Conservation (phyloP, 192 early-diverging fungal genomes). For the Chytriomyces hyalinus region DNA sequence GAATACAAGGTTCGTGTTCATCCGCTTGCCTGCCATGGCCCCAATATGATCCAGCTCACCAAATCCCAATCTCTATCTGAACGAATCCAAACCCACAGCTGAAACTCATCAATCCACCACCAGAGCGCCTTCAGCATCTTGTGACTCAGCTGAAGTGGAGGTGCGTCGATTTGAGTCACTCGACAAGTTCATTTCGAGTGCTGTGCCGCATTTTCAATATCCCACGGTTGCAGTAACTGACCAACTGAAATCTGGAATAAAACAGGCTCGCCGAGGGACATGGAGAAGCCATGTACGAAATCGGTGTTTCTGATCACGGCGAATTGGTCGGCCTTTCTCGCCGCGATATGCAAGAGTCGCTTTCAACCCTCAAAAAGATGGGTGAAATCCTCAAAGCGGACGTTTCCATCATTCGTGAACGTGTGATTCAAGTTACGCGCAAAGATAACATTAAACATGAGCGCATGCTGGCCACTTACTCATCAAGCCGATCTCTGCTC, state of each 20-base stretch:
- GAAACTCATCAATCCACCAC: slow-evolving; percentile 67
- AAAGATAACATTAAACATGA: slow-evolving; percentile 14
- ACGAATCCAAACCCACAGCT: slow-evolving; percentile 55
- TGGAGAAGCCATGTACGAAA: slow-evolving; percentile 86
- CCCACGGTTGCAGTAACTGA: background rate
- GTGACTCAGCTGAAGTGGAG: slow-evolving; percentile 93
- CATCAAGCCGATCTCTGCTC: slow-evolving; percentile 5
- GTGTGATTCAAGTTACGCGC: slow-evolving; percentile 38
- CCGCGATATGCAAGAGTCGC: slow-evolving; percentile 63
- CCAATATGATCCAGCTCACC: background rate
- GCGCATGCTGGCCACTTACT: slow-evolving; percentile 15
- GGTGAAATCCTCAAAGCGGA: slow-evolving; percentile 67
- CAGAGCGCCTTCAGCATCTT: slow-evolving; percentile 80
- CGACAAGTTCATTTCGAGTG: background rate
- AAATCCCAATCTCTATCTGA: background rate
- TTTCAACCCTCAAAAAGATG: slow-evolving; percentile 71
- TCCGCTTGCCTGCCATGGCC: slow-evolving; percentile 6
- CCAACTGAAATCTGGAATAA: background rate
- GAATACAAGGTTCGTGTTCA: slow-evolving; percentile 77
- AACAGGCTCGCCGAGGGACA: slow-evolving; percentile 77
- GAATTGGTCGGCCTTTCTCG: slow-evolving; percentile 72
- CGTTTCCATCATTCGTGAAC: slow-evolving; percentile 65
- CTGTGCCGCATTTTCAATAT: background rate
- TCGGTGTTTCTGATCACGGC: slow-evolving; percentile 88
- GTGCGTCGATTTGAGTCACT: slow-evolving; percentile 16